Percentiles rank a stretch among this genome's conserved stretches.
Evolutionary conservation across 257 asterid genomes (phyloP).

Genomic region (Solanum arcanum): DNA sequence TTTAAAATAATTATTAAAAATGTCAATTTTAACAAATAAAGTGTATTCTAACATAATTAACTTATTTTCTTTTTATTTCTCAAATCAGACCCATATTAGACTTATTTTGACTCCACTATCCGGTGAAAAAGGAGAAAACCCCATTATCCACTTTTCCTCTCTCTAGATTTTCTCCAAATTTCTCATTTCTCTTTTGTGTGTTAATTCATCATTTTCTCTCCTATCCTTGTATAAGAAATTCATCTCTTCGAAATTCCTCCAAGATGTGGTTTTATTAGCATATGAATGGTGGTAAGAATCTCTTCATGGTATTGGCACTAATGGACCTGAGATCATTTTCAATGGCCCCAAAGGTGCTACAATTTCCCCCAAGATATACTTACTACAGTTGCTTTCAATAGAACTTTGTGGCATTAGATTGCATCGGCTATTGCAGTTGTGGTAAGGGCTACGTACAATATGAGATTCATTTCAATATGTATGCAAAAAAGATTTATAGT

Average conservation of each 20-base stretch:
- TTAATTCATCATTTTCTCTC: background rate
- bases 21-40: no score
- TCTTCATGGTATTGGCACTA: no score
- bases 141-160: background rate
- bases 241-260: background rate
- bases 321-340: no score
- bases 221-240: background rate
- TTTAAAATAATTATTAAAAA: no score
- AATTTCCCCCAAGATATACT: slow-evolving; percentile 75
- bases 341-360: slow-evolving; percentile 31
- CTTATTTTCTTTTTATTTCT: background rate
- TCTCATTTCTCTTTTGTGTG: background rate
- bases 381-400: slow-evolving; percentile 66
- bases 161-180: background rate
- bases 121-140: background rate
- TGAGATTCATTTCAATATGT: no score
- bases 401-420: slow-evolving; percentile 52
- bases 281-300: no score
- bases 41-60: no score
- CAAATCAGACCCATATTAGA: background rate
- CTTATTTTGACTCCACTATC: background rate
- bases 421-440: slow-evolving; percentile 58
- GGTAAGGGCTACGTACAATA: slow-evolving; percentile 66
- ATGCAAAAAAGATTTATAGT: no score
- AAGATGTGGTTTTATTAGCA: no score